Base-by-base conservation (phyloP, 352 stramenopile genomes). In the Phytopythium mirpurense region DNA sequence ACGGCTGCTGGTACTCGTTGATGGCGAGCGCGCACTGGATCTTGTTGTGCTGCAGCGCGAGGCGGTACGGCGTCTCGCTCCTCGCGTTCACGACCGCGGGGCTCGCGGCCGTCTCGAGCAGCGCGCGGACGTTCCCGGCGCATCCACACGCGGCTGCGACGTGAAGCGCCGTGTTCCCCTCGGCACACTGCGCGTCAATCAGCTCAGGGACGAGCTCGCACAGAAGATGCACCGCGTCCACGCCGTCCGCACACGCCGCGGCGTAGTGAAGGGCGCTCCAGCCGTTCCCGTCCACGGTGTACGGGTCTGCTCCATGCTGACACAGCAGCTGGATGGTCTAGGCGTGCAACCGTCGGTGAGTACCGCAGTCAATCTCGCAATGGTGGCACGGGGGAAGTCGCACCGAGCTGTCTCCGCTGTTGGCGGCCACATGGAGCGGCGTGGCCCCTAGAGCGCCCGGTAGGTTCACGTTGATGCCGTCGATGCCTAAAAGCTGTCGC, bases 251-350 rank as follows among this genome's bases (percentile, higher is more conserved):
- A 26, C 74, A 87, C 11, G 67, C 77, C 11, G 74, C 74, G 4
- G 70, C 73, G 44, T 87, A 88, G 34, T 90, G 79, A 2, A 90
- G 55, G 2, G 68, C 66, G 23, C 70, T 87, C 77, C 77, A 90
- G 5, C 68, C 74, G 54, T 85, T 83, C 11, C 78, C 65, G 23
- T 88, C 79, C 9, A 68, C 56, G 9, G 51, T 45, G 15, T 66
- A 62, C 5, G 65, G 47, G 1, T 66, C 43, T 3, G 63, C 63
- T 0, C 79, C 77, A 26, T 68, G 51, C n/a, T 71, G 62, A 19
- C 65, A 76, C 10, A 90, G 45, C 31, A 79, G n/a, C 27, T 83
- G 67, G 11, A 90, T 59, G 29, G 69, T 72, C 74, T 83, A 34
- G 37, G 10, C 35, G 21, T 35, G 40, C 29, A 45, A n/a, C 5